Base-by-base conservation (phyloP, 805 yeast species). In the Zygotorulaspora chibaensis region DNA sequence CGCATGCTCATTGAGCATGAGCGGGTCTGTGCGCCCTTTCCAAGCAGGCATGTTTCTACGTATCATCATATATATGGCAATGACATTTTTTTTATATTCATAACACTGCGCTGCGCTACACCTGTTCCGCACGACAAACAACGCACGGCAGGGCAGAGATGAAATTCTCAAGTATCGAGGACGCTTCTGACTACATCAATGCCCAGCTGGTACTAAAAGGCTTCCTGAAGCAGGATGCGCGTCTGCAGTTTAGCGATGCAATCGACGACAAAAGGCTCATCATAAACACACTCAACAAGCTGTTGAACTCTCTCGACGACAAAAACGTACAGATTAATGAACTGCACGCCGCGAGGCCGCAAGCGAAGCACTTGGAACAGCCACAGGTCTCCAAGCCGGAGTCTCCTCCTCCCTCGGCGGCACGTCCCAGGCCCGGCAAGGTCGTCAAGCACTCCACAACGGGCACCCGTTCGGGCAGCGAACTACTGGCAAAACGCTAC, bases 261-360 rank as follows among this genome's bases (percentile, higher is more conserved):
- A 40, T 44, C 23, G 50, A 52, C 20, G 51, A 50, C 26, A 30
- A 34, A 12, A 53, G 51, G 34, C 42, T 54, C 37, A 41, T 48
- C 16, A 53, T 58, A 4, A 58, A 58, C 44, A 56, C 59, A 5
- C 38, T 58, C n/a, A 50, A 55, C 43, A 58, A 51, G 44, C 45
- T 58, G 33, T 42, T 58, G 28, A 44, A 40, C 5, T 43, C 49
- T 15, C 20, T 54, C 3, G 45, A 51, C 28, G 44, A 38, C 16
- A 53, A 54, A 36, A 50, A 52, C 35, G 37, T 25, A 13, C 55
- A 52, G 17, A 29, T 49, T 29, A 38, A 35, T 26, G 43, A 38
- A 12, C 25, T 42, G 30, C 50, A 46, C 12, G 31, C 35, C n/a
- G 7, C 7, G 25, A 29, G 20, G 11, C 16, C 16, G 33, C 23